Percentiles rank a stretch among this genome's conserved stretches.
These are phyloP conservation scores for Dillenia suffruticosa DNA, from an alignment of 164 flowering plant species.

Conservation along the genomic window DNA sequence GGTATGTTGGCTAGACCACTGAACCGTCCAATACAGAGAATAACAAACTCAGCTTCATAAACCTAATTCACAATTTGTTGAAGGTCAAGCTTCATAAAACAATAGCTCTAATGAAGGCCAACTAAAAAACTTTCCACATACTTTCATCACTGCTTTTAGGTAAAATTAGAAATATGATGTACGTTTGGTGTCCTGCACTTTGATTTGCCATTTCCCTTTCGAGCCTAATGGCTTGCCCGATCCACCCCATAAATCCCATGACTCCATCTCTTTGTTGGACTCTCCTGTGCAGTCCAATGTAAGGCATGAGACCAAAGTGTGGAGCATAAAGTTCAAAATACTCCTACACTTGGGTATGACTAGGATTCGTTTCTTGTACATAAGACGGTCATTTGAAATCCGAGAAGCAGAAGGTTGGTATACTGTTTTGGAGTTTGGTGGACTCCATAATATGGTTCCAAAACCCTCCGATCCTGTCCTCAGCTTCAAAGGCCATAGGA, in stretches of 20 bases:
- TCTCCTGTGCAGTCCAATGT: constrained; percentile 34
- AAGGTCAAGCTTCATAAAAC: no score
- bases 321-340: constrained; percentile 45
- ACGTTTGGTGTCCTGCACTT: constrained; percentile 29
- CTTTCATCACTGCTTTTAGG: no score
- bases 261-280: constrained; percentile 20
- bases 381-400: constrained; percentile 68
- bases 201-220: constrained; percentile 30
- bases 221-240: constrained; percentile 30
- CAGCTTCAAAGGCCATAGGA: constrained; percentile 40
- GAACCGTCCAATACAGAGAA: no score
- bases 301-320: constrained; percentile 26
- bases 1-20: no score
- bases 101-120: no score
- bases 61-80: no score
- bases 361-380: constrained; percentile 36
- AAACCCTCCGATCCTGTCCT: constrained; percentile 22
- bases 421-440: constrained; percentile 55
- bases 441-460: constrained; percentile 41
- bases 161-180: no score
- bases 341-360: constrained; percentile 33
- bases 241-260: constrained; percentile 40
- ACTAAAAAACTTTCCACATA: no score
- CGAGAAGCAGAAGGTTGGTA: constrained; percentile 40
- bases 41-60: no score